These are phyloP conservation scores for Austroboletus niveus DNA, from an alignment of 1,284 basidiomycete genomes.

Conservation along the genomic window DNA sequence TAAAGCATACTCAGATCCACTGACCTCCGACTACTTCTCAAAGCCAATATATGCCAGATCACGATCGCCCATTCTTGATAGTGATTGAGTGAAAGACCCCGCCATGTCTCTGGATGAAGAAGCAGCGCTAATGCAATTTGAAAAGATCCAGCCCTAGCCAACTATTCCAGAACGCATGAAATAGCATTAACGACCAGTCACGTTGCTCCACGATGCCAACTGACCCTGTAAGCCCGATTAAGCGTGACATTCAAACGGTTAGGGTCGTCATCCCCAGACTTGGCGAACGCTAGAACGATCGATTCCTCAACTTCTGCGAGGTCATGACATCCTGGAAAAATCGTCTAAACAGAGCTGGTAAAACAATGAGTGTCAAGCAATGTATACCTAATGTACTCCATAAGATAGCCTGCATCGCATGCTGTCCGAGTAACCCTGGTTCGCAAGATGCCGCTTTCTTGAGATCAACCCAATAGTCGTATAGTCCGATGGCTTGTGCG, in stretches of 20 bases:
- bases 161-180: constrained; percentile 40
- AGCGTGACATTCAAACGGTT: constrained; percentile 58
- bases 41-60: constrained; percentile 71
- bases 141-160: constrained; percentile 67
- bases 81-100: constrained; percentile 58
- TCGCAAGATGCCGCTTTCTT: constrained; percentile 50
- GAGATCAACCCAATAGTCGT: constrained; percentile 65
- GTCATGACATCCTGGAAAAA: constrained; percentile 56
- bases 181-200: constrained; percentile 5
- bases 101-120: constrained; percentile 69
- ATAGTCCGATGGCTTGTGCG: constrained; percentile 62
- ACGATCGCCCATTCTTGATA: constrained; percentile 68
- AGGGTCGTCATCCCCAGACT: constrained; percentile 54
- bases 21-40: constrained; percentile 68
- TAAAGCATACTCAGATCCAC: constrained; percentile 15
- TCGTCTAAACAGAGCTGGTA: constrained; percentile 2
- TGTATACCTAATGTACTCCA: constrained; percentile 65
- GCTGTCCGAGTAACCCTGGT: constrained; percentile 65
- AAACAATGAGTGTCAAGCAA: neutral
- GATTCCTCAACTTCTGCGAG: constrained; percentile 67
- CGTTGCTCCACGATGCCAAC: constrained; percentile 18
- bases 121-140: constrained; percentile 59
- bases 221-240: constrained; percentile 63
- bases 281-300: constrained; percentile 65
- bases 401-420: constrained; percentile 67